A percentile compares a stretch with the other conserved stretches of the same genome.
Conservation (phyloP, 2,329 filamentous ascomycete genomes). For the Fusarium mundagurra region DNA sequence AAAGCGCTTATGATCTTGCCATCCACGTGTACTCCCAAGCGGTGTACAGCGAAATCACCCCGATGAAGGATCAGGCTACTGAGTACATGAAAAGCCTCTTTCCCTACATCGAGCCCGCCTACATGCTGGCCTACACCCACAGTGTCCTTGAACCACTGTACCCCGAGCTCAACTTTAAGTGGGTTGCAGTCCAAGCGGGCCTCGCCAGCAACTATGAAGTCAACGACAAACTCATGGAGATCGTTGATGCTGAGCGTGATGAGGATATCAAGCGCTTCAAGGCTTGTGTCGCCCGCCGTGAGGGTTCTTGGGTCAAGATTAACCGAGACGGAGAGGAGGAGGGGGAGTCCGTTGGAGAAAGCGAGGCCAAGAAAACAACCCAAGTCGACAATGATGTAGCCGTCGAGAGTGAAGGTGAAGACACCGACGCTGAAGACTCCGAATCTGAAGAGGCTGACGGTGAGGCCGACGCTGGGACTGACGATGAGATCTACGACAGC, state of each 20-base stretch:
- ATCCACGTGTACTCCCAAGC: background rate
- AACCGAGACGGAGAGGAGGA: background rate
- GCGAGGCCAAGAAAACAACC: background rate
- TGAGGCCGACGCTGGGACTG: background rate
- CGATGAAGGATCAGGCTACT: background rate
- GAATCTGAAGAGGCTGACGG: background rate
- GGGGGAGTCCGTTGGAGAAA: background rate
- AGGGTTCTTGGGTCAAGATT: background rate
- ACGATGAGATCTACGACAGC: background rate
- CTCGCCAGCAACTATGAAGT: background rate
- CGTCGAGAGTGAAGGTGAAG: background rate
- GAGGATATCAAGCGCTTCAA: background rate
- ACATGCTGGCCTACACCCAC: background rate
- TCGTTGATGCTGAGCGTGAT: background rate
- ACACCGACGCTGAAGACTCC: background rate
- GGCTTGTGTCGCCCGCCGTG: background rate
- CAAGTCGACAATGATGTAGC: background rate
- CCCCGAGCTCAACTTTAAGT: background rate
- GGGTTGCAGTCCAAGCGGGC: background rate
- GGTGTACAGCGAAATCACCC: rapidly evolving
- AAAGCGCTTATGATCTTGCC: background rate
- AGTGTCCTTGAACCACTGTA: background rate
- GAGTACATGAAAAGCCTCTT: background rate
- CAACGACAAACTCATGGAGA: background rate
- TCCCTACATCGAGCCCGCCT: background rate